Percentiles rank a stretch among this genome's conserved stretches.
Conservation (phyloP, 1,139 yeast species). For the Suhomyces maxii region DNA sequence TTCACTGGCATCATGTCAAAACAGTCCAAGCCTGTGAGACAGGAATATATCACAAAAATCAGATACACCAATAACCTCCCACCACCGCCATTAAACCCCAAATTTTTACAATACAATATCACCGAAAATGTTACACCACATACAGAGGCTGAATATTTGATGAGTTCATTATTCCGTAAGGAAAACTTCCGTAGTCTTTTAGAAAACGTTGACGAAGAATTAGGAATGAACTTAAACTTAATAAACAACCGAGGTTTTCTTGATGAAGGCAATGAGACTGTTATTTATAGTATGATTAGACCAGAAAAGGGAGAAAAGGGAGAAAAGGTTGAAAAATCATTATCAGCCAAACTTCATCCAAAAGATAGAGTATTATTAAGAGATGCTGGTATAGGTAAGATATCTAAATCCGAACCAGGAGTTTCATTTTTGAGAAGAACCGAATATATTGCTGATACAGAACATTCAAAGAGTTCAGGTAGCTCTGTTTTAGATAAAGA, state of each 20-base stretch:
- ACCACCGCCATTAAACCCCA: constrained; percentile 92
- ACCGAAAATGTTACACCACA: constrained; percentile 39
- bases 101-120: constrained; percentile 59
- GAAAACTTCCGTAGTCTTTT: constrained; percentile 70
- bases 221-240: constrained; percentile 81
- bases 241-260: constrained; percentile 67
- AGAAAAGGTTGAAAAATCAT: constrained; percentile 15
- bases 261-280: constrained; percentile 58
- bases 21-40: constrained; percentile 51
- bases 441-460: constrained; percentile 71
- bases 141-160: constrained; percentile 60
- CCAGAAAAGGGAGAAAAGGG: constrained; percentile 4
- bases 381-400: constrained; percentile 64
- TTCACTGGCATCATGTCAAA: constrained; percentile 23
- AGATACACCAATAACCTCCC: constrained; percentile 87
- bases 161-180: constrained; percentile 73
- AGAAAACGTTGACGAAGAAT: constrained; percentile 64
- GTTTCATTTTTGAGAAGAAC: constrained; percentile 92
- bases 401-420: constrained; percentile 54
- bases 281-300: constrained; percentile 32
- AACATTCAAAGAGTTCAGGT: constrained; percentile 15
- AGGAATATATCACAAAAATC: constrained; percentile 85
- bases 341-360: constrained; percentile 58
- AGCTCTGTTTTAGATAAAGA: constrained; percentile 17
- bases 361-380: constrained; percentile 74